phyloP scores from a whole-genome alignment of 352 stramenopile species.

The Pythium biforme region DNA sequence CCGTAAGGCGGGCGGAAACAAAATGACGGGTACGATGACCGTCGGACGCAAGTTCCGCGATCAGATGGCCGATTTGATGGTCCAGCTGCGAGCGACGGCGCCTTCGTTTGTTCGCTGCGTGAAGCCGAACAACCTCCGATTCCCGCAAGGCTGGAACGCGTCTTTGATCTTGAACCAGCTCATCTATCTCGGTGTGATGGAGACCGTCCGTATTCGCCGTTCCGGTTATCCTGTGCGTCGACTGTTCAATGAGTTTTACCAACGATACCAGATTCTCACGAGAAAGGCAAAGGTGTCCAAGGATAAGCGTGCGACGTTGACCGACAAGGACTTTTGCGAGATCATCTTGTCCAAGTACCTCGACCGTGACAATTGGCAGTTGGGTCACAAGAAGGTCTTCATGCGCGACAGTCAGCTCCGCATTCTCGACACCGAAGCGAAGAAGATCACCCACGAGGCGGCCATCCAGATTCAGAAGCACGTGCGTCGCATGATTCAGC shows the following conservation, averaged over 20 bases:
- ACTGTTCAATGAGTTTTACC: constrained; percentile 82
- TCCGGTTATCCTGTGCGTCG: constrained; percentile 85
- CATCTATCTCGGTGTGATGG: constrained; percentile 89
- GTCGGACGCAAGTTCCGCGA: constrained; percentile 90
- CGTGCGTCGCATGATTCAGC: constrained; percentile 60
- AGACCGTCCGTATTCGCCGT: constrained; percentile 87
- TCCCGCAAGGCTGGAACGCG: constrained; percentile 85
- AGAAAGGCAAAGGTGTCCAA: constrained; percentile 57
- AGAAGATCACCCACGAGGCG: constrained; percentile 85
- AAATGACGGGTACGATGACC: constrained; percentile 90
- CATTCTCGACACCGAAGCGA: constrained; percentile 78
- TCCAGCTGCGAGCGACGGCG: constrained; percentile 74
- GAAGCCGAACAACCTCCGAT: constrained; percentile 91
- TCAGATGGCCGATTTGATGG: constrained; percentile 87
- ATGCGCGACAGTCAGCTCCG: constrained; percentile 82
- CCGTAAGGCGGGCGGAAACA: constrained; percentile 68
- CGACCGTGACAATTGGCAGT: constrained; percentile 83
- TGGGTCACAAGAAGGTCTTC: constrained; percentile 89
- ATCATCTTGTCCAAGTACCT: constrained; percentile 76
- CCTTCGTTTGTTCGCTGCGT: constrained; percentile 92
- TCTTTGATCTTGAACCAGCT: constrained; percentile 87
- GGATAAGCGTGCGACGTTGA: constrained; percentile 49
- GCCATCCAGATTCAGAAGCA: constrained; percentile 79
- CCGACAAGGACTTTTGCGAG: constrained; percentile 80
- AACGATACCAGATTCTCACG: constrained; percentile 88